Percentiles rank a stretch among this genome's conserved stretches.
Conservation (phyloP, 345 rosid genomes). For the Eucalyptus regnans region DNA sequence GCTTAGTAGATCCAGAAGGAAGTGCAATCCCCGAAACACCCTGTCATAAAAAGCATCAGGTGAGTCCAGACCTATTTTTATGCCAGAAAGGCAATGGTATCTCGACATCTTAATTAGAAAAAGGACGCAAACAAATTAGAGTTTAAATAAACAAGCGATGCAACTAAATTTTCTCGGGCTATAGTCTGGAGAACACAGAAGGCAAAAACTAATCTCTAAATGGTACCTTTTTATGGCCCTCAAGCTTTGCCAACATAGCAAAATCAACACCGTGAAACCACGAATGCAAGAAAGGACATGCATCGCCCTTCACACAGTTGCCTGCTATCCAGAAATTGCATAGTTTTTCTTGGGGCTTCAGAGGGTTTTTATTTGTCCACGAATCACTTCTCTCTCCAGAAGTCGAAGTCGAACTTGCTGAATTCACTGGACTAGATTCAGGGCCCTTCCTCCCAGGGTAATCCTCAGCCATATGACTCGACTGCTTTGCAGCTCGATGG, state of each 20-base stretch:
- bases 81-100: background rate
- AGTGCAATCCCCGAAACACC: conserved; percentile 35
- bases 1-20: conserved; percentile 43
- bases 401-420: too few species aligned
- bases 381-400: too few species aligned
- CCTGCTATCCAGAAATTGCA: conserved; percentile 10
- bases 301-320: conserved; percentile 12
- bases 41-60: background rate
- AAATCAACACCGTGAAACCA: conserved; percentile 15
- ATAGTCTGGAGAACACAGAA: background rate
- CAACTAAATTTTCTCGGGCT: too few species aligned
- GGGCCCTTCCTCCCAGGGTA: too few species aligned
- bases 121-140: too few species aligned
- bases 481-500: background rate
- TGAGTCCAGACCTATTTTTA: background rate
- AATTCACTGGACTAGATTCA: too few species aligned
- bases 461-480: too few species aligned
- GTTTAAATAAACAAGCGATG: too few species aligned
- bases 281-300: background rate
- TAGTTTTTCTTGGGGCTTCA: background rate
- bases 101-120: too few species aligned
- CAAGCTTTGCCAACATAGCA: conserved; percentile 15
- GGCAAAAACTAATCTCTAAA: too few species aligned
- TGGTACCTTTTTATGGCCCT: conserved; percentile 17
- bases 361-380: background rate